Base-by-base conservation (phyloP, 352 stramenopile species). In the Thraustochytrium striatum region DNA sequence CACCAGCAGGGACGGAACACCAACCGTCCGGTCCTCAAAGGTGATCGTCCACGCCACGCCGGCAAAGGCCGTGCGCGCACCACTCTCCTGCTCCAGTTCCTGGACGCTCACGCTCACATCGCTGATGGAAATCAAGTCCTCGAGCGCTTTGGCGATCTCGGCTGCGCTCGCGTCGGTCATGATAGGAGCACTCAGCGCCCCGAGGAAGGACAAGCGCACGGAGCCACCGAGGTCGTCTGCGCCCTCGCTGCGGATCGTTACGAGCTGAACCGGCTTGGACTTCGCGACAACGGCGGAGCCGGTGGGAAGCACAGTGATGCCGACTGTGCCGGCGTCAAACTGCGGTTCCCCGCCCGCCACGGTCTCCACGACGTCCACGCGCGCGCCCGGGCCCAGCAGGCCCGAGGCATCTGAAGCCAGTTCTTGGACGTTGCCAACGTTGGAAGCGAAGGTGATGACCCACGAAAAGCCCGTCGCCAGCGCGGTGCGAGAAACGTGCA, bases 311-410 rank as follows among this genome's bases (percentile, higher is more conserved):
- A 81, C 39, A 32, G 72, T 72, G 50, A 69, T 57, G 9, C 72
- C 72, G 3, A 73, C 57, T 28, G 55, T 59, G 28, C 50, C 72
- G 25, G 69, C 36, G 21, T 69, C 72, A 30, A 81, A 81, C 36
- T 21, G 33, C n/a, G 72, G 36, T 11, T 16, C 3, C 25, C 36
- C 78, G 7, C 55, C 53, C 3, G 35, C 35, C 7, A 57, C 72
- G 28, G 50, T 38, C 28, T 32, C 8, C 8, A 75, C 53, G 16
- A 72, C 72, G 2, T 9, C 25, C 3, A 81, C 19, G 13, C 3
- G 33, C 21, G 52, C 55, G n/a, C 25, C 19, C 9, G 19, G 30
- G 36, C 72, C 72, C 7, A 61, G 32, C 21, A 75, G 50, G 0
- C 65, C 65, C 3, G 30, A 61, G 19, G 65, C 44, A 25, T 38